These are phyloP conservation scores for Claviceps africana DNA, from an alignment of 2,329 filamentous ascomycete genomes.

Conservation along the genomic window DNA sequence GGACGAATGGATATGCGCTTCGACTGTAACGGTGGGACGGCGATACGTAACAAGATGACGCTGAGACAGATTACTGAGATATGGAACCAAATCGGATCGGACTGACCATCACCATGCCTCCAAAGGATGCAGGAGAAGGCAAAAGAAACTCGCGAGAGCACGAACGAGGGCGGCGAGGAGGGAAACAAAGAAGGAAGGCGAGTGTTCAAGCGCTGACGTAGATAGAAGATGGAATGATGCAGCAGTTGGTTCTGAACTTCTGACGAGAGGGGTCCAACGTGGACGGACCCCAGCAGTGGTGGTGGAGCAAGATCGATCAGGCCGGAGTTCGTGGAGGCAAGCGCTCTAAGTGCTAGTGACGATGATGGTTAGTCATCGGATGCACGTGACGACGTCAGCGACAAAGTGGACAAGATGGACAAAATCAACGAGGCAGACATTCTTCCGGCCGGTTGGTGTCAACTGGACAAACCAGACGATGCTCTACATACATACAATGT, in stretches of 20 bases:
- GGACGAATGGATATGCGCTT: neutral
- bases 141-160: neutral
- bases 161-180: too few species aligned
- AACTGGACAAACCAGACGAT: too few species aligned
- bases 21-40: neutral
- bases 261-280: conserved; percentile 6
- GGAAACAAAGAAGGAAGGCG: neutral
- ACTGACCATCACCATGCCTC: conserved; percentile 2
- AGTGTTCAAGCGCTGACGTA: neutral
- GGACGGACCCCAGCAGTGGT: conserved; percentile 8
- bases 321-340: neutral
- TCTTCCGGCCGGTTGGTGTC: too few species aligned
- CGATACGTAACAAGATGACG: neutral
- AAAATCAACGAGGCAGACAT: too few species aligned
- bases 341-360: neutral
- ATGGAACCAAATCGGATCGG: neutral
- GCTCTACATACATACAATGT: too few species aligned
- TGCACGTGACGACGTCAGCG: neutral
- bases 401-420: too few species aligned
- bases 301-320: conserved; percentile 3
- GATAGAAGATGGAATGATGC: neutral
- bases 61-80: neutral
- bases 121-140: neutral
- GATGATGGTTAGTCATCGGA: neutral
- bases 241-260: conserved; percentile 1